Evolutionary conservation across 2,329 filamentous ascomycete species (phyloP).

Genomic region (Madurella fahalii): DNA sequence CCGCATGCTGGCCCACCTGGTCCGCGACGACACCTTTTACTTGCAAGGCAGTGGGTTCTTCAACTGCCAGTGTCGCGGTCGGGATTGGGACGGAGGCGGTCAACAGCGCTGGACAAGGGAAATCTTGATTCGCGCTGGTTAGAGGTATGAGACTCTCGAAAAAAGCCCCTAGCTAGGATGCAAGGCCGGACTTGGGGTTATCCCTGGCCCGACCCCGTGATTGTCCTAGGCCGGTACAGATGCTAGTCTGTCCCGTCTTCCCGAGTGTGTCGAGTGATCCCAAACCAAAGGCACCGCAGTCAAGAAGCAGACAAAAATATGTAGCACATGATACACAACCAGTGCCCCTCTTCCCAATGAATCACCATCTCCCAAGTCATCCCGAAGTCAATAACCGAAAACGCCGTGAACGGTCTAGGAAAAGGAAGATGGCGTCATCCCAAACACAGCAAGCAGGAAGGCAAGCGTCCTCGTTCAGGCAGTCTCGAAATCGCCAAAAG

Average conservation of each 20-base stretch:
- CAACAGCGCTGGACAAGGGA: not conserved
- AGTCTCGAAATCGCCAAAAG: constrained; percentile 64
- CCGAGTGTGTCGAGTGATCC: not conserved
- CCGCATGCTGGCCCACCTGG: no score
- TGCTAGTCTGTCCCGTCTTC: not conserved
- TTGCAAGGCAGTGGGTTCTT: no score
- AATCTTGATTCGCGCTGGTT: constrained; percentile 5
- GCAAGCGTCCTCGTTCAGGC: constrained; percentile 28
- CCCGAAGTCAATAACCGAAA: constrained; percentile 19
- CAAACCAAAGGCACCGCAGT: constrained; percentile 2
- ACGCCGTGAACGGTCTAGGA: constrained; percentile 21
- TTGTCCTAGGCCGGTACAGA: constrained; percentile 1
- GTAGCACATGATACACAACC: constrained; percentile 14
- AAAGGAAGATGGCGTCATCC: constrained; percentile 2
- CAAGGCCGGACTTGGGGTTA: not conserved
- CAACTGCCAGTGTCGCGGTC: no score
- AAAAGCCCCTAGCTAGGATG: not conserved
- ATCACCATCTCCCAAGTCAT: constrained; percentile 2
- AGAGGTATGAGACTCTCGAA: constrained; percentile 3
- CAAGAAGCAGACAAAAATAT: constrained; percentile 5
- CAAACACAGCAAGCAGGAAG: constrained; percentile 2
- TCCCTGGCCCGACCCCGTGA: not conserved
- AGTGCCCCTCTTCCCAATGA: constrained; percentile 15
- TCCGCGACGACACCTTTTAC: no score
- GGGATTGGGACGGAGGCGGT: no score